Base-by-base conservation (phyloP, 2,329 filamentous ascomycete species). In the Akanthomyces muscarius region DNA sequence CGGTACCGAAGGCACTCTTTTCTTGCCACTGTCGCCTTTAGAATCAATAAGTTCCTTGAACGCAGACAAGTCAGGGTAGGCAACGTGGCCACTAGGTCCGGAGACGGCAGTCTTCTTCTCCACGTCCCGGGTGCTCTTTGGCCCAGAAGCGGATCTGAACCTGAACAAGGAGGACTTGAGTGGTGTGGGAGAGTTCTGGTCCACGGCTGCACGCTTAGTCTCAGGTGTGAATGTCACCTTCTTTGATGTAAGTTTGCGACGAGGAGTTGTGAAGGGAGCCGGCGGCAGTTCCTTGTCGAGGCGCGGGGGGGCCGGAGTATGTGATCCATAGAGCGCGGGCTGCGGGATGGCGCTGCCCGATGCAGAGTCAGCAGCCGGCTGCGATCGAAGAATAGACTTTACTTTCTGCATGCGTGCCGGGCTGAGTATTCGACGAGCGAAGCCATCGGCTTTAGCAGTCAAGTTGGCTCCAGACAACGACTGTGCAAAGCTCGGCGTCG, bases 141-240 rank as follows among this genome's bases (percentile, higher is more conserved):
- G 72, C 77, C 65, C 68, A 69, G 66, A 51, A 61, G 41, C 64
- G 58, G 47, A 47, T 59, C 75, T 71, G 16, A 76, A 70, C 47
- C 75, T 75, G 23, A 78, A 78, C 62, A 77, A 76, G 41, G 73
- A 71, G 6, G 79, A 77, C 69, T 86, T 86, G 66, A 82, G 71
- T 4, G 84, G 82, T 3, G 86, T 86, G 8, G 86, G 85, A 1
- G 85, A 84, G 63, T 80, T 77, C 64, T 83, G 80, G 0, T 71
- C 67, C 55, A 77, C 68, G 0, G 75, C 72, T 10, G 77, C 74
- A 21, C 77, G 76, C 66, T 90, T 83, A 42, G 88, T 87, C 65
- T 86, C 87, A 0, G 88, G 88, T 0, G 89, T 92, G 70, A 96
- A 97, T 57, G 90, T 87, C 42, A 96, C 91, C 62, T 85, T 88